These are phyloP conservation scores for Saccharomyces eubayanus DNA, from an alignment of 805 yeast species.

Conservation along the genomic window DNA sequence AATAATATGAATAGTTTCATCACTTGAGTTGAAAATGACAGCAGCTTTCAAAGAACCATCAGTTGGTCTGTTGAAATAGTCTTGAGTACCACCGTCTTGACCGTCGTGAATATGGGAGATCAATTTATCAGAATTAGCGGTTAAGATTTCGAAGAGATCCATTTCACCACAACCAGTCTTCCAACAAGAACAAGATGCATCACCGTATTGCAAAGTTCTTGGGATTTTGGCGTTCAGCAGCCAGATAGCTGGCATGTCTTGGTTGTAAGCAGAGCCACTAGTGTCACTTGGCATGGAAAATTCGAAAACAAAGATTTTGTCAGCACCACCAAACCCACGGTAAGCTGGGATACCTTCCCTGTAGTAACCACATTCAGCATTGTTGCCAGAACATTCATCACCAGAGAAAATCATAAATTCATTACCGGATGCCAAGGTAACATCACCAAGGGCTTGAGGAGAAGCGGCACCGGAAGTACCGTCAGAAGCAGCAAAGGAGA, in stretches of 20 bases:
- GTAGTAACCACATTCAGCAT: conserved; percentile 70
- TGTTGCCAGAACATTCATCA: conserved; percentile 43
- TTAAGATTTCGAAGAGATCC: conserved; percentile 84
- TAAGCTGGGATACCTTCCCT: conserved; percentile 83
- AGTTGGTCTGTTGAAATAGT: conserved; percentile 84
- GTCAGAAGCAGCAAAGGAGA: conserved; percentile 74
- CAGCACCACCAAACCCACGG: conserved; percentile 83
- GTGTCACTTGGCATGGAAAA: conserved; percentile 82
- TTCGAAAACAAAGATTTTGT: conserved; percentile 86
- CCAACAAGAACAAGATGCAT: conserved; percentile 88
- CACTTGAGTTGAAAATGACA: conserved; percentile 57
- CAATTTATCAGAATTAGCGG: conserved; percentile 65
- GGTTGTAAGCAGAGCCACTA: conserved; percentile 43
- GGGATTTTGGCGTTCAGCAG: conserved; percentile 91
- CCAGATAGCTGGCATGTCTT: conserved; percentile 98
- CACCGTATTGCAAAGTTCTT: conserved; percentile 92
- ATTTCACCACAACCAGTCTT: conserved; percentile 94
- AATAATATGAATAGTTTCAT: conserved; percentile 45
- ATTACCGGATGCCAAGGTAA: conserved; percentile 57
- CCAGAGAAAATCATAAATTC: conserved; percentile 83
- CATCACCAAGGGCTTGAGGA: conserved; percentile 61
- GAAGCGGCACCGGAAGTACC: conserved; percentile 66
- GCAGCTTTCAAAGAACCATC: conserved; percentile 77
- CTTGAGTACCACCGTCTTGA: conserved; percentile 77
- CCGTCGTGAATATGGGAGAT: conserved; percentile 78